Evolutionary conservation across 1,284 basidiomycete genomes (phyloP).

Genomic region (Cystobasidium slooffiae): DNA sequence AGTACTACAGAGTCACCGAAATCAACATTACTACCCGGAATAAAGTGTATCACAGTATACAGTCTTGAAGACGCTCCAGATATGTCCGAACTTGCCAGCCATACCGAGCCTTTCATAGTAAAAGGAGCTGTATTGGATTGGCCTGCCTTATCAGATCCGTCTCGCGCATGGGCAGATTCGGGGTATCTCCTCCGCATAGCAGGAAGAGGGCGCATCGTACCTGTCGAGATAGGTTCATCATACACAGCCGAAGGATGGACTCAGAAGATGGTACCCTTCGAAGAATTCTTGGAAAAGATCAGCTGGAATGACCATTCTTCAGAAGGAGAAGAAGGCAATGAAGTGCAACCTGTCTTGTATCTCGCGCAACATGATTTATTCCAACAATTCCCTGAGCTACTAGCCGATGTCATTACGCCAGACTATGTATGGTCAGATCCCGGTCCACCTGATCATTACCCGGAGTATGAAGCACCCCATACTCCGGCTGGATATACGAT

Average conservation of each 20-base stretch:
- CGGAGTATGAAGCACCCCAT: constrained; percentile 67
- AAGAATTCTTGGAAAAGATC: constrained; percentile 69
- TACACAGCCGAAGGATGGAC: constrained; percentile 83
- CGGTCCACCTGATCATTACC: constrained; percentile 60
- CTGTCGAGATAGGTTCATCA: constrained; percentile 84
- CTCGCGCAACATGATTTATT: constrained; percentile 89
- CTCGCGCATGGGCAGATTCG: constrained; percentile 68
- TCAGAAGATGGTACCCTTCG: constrained; percentile 78
- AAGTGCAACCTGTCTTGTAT: constrained; percentile 62
- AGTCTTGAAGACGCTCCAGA: constrained; percentile 11
- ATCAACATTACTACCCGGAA: background rate
- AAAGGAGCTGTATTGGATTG: constrained; percentile 63
- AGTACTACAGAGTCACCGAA: background rate
- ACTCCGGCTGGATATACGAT: constrained; percentile 72
- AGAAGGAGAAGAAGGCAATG: background rate
- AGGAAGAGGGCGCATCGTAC: constrained; percentile 81
- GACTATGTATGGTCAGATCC: constrained; percentile 82
- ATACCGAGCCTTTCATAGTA: constrained; percentile 72
- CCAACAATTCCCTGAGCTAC: constrained; percentile 78
- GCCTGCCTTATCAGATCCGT: constrained; percentile 67
- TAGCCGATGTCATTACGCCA: constrained; percentile 74
- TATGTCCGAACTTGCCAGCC: constrained; percentile 3
- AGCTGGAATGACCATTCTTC: background rate
- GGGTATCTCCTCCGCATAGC: constrained; percentile 69
- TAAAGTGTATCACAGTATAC: constrained; percentile 22